Evolutionary conservation across 2,329 filamentous ascomycete genomes (phyloP).

Genomic region (Ciborinia camelliae): DNA sequence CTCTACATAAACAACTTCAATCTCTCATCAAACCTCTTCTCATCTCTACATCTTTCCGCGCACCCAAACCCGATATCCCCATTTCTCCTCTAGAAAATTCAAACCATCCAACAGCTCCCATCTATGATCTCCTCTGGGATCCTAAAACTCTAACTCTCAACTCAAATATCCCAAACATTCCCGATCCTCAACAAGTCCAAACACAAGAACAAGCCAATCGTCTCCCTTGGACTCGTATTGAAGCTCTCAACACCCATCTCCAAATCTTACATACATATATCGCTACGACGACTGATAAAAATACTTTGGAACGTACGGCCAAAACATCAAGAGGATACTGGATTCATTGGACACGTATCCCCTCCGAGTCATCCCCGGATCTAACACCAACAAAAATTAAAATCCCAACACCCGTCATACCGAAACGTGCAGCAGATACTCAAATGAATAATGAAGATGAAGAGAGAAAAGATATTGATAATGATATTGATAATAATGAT

Average conservation of each 20-base stretch:
- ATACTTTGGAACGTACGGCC: constrained; percentile 57
- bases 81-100: constrained; percentile 8
- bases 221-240: constrained; percentile 54
- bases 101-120: constrained; percentile 38
- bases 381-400: constrained; percentile 14
- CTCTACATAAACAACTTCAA: constrained; percentile 57
- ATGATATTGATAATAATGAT: no score
- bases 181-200: constrained; percentile 44
- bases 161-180: constrained; percentile 65
- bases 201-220: constrained; percentile 26
- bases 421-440: constrained; percentile 21
- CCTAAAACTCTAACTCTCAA: constrained; percentile 53
- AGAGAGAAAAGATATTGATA: not conserved
- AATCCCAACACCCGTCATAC: constrained; percentile 20
- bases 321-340: constrained; percentile 68
- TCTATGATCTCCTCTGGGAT: constrained; percentile 64
- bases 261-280: constrained; percentile 58
- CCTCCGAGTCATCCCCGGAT: constrained; percentile 41
- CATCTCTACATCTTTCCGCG: constrained; percentile 54
- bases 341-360: constrained; percentile 62
- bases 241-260: constrained; percentile 62
- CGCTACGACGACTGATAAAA: constrained; percentile 41
- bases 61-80: constrained; percentile 45
- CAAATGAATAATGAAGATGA: not conserved
- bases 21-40: constrained; percentile 57